Evolutionary conservation across 345 rosid species (phyloP), one percentile per base, ranked within the genome.

Genomic region (Linum trigynum): DNA sequence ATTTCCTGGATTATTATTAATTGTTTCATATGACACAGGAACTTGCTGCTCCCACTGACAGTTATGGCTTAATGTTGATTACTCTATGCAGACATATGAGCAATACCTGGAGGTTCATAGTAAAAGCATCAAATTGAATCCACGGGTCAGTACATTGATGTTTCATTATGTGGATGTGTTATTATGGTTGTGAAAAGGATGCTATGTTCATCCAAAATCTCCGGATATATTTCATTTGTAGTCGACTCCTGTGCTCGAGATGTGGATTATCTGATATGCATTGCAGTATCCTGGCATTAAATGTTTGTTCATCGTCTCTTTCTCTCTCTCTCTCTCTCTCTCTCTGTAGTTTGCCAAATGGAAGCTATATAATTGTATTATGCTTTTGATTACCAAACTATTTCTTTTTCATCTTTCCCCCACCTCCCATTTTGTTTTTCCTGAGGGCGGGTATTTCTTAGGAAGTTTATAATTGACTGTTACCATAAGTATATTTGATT

Each of bases 51-150:
- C 61, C 32, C 42, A 37, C 32, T 45, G 15, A 3, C 8, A 17
- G 1, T 38, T n/a, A 38, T 72, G 69, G 37, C 65, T 57, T 55
- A 51, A 58, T 39, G 66, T 75, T 75, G 41, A 38, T 77, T 57
- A 45, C 62, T 65, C 75, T 73, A 4, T 79, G 85, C 90, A 92
- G 97, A 85, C 98, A 11, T 92, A 92, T 72, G 98, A 92, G 85
- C 95, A 92, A 63, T 92, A 92, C 71, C 82, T 89, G 78, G 97
- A 86, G 76, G 84, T 77, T 65, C 88, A 84, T 74, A 78, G 90
- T 83, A 85, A 85, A 82, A 72, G 82, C 85, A 73, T 79, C 86
- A 78, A 76, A 73, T 65, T 80, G 58, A 78, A 77, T 74, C 71
- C 57, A 35, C 80, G 87, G 73, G 95, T 92, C 67, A 89, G 98